Evolutionary conservation across 1,284 basidiomycete genomes (phyloP).

Genomic region (Ganoderma resinaceum): DNA sequence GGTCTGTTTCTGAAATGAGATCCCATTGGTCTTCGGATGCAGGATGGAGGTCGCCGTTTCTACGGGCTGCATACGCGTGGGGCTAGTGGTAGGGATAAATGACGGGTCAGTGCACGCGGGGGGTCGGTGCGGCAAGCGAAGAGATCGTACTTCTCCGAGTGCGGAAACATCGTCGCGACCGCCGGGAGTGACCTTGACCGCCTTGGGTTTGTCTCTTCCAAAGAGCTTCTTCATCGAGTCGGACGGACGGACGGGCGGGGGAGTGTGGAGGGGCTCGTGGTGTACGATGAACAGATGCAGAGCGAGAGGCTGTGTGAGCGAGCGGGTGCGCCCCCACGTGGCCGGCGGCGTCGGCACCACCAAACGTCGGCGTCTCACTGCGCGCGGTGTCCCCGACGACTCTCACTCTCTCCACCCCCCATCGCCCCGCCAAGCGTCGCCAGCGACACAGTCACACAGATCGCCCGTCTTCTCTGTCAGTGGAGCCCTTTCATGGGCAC

Average conservation of each 20-base stretch:
- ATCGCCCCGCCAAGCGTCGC: not conserved
- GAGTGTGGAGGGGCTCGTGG: constrained; percentile 6
- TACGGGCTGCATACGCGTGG: constrained; percentile 29
- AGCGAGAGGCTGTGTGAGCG: constrained; percentile 29
- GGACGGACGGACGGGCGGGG: constrained; percentile 17
- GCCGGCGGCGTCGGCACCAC: constrained; percentile 27
- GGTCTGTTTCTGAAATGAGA: constrained; percentile 43
- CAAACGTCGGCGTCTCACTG: constrained; percentile 15
- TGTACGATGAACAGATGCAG: constrained; percentile 6
- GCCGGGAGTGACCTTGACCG: constrained; percentile 40
- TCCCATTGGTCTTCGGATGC: constrained; percentile 59
- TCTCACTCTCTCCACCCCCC: not conserved
- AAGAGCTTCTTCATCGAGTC: constrained; percentile 58
- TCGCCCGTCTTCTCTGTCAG: not conserved
- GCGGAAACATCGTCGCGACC: constrained; percentile 38
- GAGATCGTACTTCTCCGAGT: constrained; percentile 40
- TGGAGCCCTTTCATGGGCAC: not conserved
- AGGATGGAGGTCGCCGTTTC: constrained; percentile 35
- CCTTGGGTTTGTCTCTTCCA: constrained; percentile 53
- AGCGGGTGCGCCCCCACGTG: constrained; percentile 31
- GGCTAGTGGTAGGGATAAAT: constrained; percentile 20
- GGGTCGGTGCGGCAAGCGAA: constrained; percentile 26
- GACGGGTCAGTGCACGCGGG: constrained; percentile 17
- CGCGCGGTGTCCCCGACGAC: not conserved
- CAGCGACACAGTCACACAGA: not conserved